Evolutionary conservation across 495 filamentous ascomycete genomes (phyloP), one percentile per base, ranked within the genome.

Genomic region (Astrothelium macrocarpum): DNA sequence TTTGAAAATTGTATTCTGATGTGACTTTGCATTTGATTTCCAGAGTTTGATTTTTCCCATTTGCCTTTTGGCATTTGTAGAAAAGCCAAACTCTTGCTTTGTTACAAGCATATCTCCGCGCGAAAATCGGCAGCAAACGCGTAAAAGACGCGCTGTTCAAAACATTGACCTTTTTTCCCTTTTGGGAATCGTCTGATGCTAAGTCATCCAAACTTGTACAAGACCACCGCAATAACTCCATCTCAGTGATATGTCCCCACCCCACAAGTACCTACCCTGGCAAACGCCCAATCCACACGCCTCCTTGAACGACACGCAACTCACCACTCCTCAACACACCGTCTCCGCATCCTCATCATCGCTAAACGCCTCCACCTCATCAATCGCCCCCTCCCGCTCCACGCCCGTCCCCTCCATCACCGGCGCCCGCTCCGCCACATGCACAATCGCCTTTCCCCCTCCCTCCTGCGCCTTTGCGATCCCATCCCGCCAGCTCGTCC

Each of bases 341-440:
- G 56, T 62, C 7, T 64, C 69, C 23, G 23, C 32, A 18, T 60
- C 53, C 26, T 65, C 67, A 29, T 70, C 64, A 64, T 76, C 73
- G 69, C 91, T 88, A 66, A 97, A 79, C 5, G 82, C 85, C 71
- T 97, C 89, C 5, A 98, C 94, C 71, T 97, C 90, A 69, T 94
- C 92, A 29, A 97, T 82, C 10, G 91, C 90, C 34, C 83, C 85
- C 32, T 82, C 81, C 42, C 90, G 77, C 59, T 84, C 88, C 1
- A 73, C 72, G 3, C 79, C 79, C 32, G 73, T 70, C n/a, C 80
- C 79, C 60, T 82, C 76, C 34, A 78, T 75, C 20, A 71, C 71
- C 10, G 85, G 82, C 68, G 90, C 86, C 53, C 77, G 75, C 59
- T 90, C 85, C 14, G 83, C 83, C 12, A 98, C 84, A 71, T 91